Evolutionary conservation across 352 stramenopile genomes (phyloP).

Genomic region (Elongisporangium senticosum): DNA sequence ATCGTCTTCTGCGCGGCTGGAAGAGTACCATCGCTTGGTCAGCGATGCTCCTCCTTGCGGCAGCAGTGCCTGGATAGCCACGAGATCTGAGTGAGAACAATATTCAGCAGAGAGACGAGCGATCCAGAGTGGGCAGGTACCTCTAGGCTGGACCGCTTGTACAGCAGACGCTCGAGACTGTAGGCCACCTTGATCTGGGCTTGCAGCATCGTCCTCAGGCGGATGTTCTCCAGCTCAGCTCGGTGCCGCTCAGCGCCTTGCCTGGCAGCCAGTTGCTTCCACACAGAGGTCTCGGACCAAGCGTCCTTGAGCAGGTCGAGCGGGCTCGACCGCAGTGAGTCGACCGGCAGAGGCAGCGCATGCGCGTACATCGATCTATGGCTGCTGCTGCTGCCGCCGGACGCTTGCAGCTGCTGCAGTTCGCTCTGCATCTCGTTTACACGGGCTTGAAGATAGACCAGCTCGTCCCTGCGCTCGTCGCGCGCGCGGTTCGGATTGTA

Average conservation of each 20-base stretch:
- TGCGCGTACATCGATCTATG: slow-evolving; percentile 3
- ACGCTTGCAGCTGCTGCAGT: slow-evolving; percentile 4
- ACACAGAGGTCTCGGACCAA: too few species aligned
- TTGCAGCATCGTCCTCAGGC: slow-evolving; percentile 29
- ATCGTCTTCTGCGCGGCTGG: background rate
- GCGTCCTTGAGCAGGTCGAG: too few species aligned
- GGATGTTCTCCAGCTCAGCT: slow-evolving; percentile 18
- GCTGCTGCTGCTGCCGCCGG: background rate
- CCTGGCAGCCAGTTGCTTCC: too few species aligned
- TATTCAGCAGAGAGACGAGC: background rate
- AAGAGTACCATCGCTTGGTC: background rate
- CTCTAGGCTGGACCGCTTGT: slow-evolving; percentile 10
- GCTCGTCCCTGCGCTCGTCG: slow-evolving; percentile 10
- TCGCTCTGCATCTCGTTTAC: slow-evolving; percentile 10
- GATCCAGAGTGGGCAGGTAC: too few species aligned
- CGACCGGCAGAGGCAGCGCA: too few species aligned
- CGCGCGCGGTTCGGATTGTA: slow-evolving; percentile 24
- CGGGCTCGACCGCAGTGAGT: too few species aligned
- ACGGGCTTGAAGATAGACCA: slow-evolving; percentile 11
- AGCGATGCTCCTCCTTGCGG: background rate
- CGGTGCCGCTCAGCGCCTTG: background rate
- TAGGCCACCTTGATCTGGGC: slow-evolving; percentile 15
- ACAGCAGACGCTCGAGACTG: slow-evolving; percentile 16
- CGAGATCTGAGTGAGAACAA: too few species aligned
- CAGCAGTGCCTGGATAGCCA: background rate